Percentiles rank a stretch among this genome's conserved stretches.
Conservation (phyloP, 129 eudicot species). For the Flaveria sonorensis region DNA sequence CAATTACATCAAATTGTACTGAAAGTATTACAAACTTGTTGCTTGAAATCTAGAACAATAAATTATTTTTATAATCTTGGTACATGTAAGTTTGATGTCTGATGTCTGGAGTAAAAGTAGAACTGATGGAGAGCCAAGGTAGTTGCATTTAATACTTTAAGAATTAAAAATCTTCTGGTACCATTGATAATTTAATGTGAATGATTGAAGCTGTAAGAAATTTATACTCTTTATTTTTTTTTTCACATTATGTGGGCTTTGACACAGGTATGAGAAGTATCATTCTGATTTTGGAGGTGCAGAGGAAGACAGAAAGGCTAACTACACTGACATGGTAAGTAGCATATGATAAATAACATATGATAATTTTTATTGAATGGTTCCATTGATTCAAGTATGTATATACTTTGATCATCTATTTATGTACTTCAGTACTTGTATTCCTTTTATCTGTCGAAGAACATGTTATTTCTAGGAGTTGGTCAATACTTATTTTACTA, state of each 20-base stretch:
- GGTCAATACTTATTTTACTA: background rate
- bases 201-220: background rate
- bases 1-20: background rate
- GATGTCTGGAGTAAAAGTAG: background rate
- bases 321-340: slow-evolving; percentile 94
- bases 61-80: background rate
- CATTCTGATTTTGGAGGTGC: slow-evolving; percentile 83
- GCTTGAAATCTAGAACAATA: slow-evolving; percentile 1
- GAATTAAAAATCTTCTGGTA: background rate
- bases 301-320: slow-evolving; percentile 80
- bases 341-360: background rate
- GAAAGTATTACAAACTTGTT: background rate
- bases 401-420: background rate
- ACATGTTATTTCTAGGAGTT: background rate
- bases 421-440: background rate
- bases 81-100: background rate
- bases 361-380: background rate
- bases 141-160: background rate
- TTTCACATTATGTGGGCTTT: slow-evolving; percentile 5
- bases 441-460: background rate
- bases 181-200: background rate
- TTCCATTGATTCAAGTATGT: slow-evolving; percentile 1
- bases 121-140: background rate
- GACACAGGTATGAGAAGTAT: slow-evolving; percentile 89
- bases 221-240: background rate